A percentile compares a stretch with the other conserved stretches of the same genome.
Evolutionary conservation across 345 rosid genomes (phyloP).

Genomic region (Crucihimalaya himalaica): DNA sequence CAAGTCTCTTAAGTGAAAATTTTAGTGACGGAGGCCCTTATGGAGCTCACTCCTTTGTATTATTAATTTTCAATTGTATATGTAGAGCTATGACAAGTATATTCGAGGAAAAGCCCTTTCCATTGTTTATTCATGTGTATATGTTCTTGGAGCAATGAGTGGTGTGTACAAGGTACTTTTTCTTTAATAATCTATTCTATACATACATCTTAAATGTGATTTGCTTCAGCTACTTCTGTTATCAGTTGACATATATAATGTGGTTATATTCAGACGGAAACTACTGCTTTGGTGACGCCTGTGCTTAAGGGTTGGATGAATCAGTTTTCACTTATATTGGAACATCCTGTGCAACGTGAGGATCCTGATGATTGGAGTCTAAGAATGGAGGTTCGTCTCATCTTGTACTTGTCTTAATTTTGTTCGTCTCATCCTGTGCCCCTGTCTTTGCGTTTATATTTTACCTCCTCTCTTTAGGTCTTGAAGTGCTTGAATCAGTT

Average conservation of each 20-base stretch:
- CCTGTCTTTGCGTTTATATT: conserved; percentile 20
- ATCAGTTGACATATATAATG: conserved; percentile 42
- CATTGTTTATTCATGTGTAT: conserved; percentile 74
- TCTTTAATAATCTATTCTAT: conserved; percentile 12
- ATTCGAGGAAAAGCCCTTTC: conserved; percentile 77
- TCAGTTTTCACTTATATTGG: conserved; percentile 63
- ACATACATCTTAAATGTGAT: conserved; percentile 17
- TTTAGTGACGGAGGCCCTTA: conserved; percentile 1
- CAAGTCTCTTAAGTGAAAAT: not conserved
- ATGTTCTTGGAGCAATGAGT: conserved; percentile 80
- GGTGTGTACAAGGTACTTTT: conserved; percentile 75
- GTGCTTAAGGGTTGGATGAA: conserved; percentile 77
- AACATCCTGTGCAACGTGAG: conserved; percentile 72
- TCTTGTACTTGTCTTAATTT: conserved; percentile 5
- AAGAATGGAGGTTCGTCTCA: conserved; percentile 79
- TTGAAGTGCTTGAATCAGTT: conserved; percentile 90
- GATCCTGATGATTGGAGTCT: conserved; percentile 95
- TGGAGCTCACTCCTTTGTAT: conserved; percentile 11
- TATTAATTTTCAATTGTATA: conserved; percentile 14
- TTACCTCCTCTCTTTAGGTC: conserved; percentile 51
- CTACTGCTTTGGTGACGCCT: conserved; percentile 55
- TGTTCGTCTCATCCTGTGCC: too few species aligned
- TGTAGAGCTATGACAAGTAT: conserved; percentile 75
- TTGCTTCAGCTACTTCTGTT: conserved; percentile 32
- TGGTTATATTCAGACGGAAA: conserved; percentile 67